A percentile compares a stretch with the other conserved stretches of the same genome.
phyloP scores from a whole-genome alignment of 345 rosid genomes.

The Aquilaria malaccensis region DNA sequence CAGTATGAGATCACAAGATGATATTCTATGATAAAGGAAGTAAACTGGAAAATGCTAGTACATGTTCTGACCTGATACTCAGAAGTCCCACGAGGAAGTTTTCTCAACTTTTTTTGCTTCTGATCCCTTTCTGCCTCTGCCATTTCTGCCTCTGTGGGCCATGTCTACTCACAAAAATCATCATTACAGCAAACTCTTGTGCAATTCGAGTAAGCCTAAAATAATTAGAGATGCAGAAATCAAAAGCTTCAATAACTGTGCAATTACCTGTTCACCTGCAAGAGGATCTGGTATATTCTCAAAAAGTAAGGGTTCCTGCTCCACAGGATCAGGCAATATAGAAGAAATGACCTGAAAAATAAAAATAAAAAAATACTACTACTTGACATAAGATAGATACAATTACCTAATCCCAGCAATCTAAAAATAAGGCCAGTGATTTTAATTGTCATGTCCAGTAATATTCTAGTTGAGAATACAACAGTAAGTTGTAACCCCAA shows the following conservation, averaged over 20 bases:
- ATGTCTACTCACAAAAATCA: slow-evolving; percentile 46
- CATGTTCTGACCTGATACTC: slow-evolving; percentile 66
- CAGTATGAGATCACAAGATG: background rate
- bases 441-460: no score
- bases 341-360: slow-evolving; percentile 46
- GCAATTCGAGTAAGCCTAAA: background rate
- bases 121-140: slow-evolving; percentile 68
- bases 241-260: slow-evolving; percentile 2
- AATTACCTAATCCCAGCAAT: no score
- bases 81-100: slow-evolving; percentile 88
- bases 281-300: slow-evolving; percentile 86
- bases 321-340: slow-evolving; percentile 51
- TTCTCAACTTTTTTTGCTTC: slow-evolving; percentile 45
- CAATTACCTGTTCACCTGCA: slow-evolving; percentile 82
- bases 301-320: slow-evolving; percentile 66
- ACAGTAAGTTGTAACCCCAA: background rate
- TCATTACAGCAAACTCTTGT: background rate
- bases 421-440: no score
- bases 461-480: no score
- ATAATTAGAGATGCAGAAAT: background rate
- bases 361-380: background rate
- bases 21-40: slow-evolving; percentile 1
- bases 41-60: slow-evolving; percentile 5
- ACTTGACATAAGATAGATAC: background rate
- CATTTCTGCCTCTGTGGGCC: slow-evolving; percentile 97